A percentile compares a stretch with the other conserved stretches of the same genome.
Conservation (phyloP, 2,329 filamentous ascomycete species). For the Xylaria polymorpha region DNA sequence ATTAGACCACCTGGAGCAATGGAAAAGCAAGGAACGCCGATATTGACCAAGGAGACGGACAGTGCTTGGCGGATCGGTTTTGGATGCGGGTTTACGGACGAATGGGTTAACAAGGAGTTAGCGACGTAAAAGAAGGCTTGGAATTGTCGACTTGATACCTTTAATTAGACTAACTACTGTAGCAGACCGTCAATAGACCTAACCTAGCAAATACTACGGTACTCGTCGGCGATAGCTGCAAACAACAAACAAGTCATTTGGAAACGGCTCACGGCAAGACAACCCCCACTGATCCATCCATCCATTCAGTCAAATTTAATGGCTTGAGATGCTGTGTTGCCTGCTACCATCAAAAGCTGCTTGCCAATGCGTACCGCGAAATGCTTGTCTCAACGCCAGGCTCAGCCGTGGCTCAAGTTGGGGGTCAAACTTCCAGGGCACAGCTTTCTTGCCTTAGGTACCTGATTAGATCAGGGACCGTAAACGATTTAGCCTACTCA, state of each 20-base stretch:
- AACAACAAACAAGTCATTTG: constrained; percentile 2
- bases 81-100: background rate
- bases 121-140: background rate
- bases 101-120: background rate
- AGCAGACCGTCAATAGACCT: too few species aligned
- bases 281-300: too few species aligned
- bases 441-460: background rate
- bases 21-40: background rate
- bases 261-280: background rate
- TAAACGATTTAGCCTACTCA: background rate
- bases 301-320: background rate
- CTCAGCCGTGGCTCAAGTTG: constrained; percentile 2
- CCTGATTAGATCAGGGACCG: background rate
- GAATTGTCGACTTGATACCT: background rate
- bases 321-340: background rate
- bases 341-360: background rate
- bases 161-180: too few species aligned
- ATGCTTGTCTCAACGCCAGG: background rate
- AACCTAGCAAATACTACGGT: too few species aligned
- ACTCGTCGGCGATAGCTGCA: background rate
- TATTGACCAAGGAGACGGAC: background rate
- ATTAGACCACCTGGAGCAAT: background rate
- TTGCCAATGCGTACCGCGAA: background rate
- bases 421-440: background rate
- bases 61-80: background rate